These are phyloP conservation scores for Calamus simplicifolius DNA, from an alignment of 176 grass and related monocot species.

Conservation along the genomic window DNA sequence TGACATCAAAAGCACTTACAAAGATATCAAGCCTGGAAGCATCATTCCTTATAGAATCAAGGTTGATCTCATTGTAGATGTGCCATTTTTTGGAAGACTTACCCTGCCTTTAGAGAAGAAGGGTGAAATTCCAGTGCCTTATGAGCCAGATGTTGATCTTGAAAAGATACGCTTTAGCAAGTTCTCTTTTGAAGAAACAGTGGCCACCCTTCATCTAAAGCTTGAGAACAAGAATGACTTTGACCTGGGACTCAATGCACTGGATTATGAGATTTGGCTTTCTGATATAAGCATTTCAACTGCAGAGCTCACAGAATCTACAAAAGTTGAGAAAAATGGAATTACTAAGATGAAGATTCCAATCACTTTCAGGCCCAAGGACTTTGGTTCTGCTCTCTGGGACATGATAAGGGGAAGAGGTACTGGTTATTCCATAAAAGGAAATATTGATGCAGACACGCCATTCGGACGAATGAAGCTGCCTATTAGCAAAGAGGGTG, in stretches of 20 bases:
- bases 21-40: constrained; percentile 82
- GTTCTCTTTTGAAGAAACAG: constrained; percentile 89
- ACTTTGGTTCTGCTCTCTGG: constrained; percentile 87
- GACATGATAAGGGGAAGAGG: constrained; percentile 95
- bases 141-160: constrained; percentile 90
- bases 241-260: constrained; percentile 58
- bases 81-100: constrained; percentile 73
- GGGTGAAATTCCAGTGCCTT: constrained; percentile 75
- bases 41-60: constrained; percentile 85
- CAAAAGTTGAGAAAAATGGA: constrained; percentile 73
- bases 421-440: constrained; percentile 76
- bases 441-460: constrained; percentile 81
- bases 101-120: constrained; percentile 77
- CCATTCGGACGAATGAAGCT: constrained; percentile 92
- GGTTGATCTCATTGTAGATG: constrained; percentile 71
- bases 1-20: constrained; percentile 70
- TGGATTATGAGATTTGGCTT: constrained; percentile 91
- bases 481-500: constrained; percentile 79
- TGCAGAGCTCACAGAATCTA: constrained; percentile 59
- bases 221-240: constrained; percentile 99
- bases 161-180: constrained; percentile 86
- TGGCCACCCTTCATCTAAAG: constrained; percentile 76
- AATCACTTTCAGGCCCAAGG: constrained; percentile 85
- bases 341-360: constrained; percentile 74
- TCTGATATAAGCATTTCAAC: constrained; percentile 54